phyloP scores from a whole-genome alignment of 192 early-diverging fungal genomes.

The Tieghemiomyces parasiticus region DNA sequence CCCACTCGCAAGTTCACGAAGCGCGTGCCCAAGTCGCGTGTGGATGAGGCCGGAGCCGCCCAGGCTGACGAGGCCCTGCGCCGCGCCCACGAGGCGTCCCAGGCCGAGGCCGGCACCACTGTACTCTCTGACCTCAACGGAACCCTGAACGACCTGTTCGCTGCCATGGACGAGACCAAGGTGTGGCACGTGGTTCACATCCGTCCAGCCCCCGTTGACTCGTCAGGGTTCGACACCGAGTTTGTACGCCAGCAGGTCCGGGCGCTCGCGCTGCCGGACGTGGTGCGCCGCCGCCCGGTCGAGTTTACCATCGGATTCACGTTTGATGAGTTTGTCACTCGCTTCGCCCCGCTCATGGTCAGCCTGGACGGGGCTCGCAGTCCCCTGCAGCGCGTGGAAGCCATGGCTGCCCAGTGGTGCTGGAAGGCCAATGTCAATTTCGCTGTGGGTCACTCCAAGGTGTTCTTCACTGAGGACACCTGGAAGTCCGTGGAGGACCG shows the following conservation, averaged over 20 bases:
- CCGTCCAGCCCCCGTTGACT: slow-evolving; percentile 39
- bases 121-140: slow-evolving; percentile 37
- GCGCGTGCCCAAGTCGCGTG: slow-evolving; percentile 9
- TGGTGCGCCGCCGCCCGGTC: slow-evolving; percentile 37
- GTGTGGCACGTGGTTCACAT: slow-evolving; percentile 78
- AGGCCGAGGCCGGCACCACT: not conserved
- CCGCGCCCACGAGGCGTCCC: not conserved
- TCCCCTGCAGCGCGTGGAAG: slow-evolving; percentile 20
- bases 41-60: slow-evolving; percentile 8
- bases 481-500: slow-evolving; percentile 52
- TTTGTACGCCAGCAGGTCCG: slow-evolving; percentile 54
- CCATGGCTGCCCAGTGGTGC: slow-evolving; percentile 21
- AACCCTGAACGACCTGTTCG: slow-evolving; percentile 64
- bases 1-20: slow-evolving; percentile 28
- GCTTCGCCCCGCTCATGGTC: slow-evolving; percentile 45
- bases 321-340: slow-evolving; percentile 53
- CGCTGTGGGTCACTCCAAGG: slow-evolving; percentile 32
- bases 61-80: slow-evolving; percentile 14
- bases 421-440: slow-evolving; percentile 32
- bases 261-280: slow-evolving; percentile 50
- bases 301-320: slow-evolving; percentile 58
- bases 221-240: slow-evolving; percentile 33
- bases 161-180: slow-evolving; percentile 58
- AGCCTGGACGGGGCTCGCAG: slow-evolving; percentile 1
- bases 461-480: slow-evolving; percentile 44